These are phyloP conservation scores for Annulohypoxylon moriforme DNA, from an alignment of 495 filamentous ascomycete genomes.

Conservation along the genomic window DNA sequence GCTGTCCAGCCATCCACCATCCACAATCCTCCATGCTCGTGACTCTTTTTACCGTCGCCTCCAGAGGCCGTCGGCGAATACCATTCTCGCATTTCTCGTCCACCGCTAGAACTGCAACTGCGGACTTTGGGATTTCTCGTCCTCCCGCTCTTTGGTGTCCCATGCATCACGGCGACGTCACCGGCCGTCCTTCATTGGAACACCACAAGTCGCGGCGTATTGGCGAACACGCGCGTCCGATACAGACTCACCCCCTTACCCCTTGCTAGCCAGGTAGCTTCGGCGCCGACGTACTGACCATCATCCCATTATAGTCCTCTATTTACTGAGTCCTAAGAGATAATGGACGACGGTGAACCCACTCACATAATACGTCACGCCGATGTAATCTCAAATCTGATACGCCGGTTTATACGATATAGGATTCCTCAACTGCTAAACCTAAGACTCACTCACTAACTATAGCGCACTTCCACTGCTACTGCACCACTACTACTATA, in stretches of 20 bases:
- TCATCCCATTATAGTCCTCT: background rate
- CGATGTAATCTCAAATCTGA: background rate
- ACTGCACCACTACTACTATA: background rate
- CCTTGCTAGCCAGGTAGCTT: slow-evolving; percentile 7
- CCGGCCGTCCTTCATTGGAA: background rate
- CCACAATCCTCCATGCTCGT: slow-evolving; percentile 28
- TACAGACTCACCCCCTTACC: slow-evolving; percentile 8
- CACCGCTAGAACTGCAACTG: slow-evolving; percentile 30
- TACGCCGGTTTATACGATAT: slow-evolving; percentile 14
- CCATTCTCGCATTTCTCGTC: slow-evolving; percentile 19
- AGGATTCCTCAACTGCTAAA: background rate
- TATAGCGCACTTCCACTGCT: background rate
- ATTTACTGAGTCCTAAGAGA: background rate
- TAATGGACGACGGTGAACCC: background rate
- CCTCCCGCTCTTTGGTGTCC: slow-evolving; percentile 37
- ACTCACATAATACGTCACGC: background rate
- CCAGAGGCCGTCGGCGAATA: slow-evolving; percentile 21
- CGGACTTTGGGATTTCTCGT: slow-evolving; percentile 4
- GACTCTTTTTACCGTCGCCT: slow-evolving; percentile 32
- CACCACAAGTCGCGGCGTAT: slow-evolving; percentile 5
- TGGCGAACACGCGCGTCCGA: slow-evolving; percentile 7
- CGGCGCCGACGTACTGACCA: background rate
- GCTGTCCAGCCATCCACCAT: slow-evolving; percentile 37
- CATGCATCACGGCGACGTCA: slow-evolving; percentile 41
- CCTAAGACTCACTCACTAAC: background rate